Evolutionary conservation across 148 eudicot species (phyloP), one percentile per base, ranked within the genome.

Genomic region (Salicornia ramosissima): DNA sequence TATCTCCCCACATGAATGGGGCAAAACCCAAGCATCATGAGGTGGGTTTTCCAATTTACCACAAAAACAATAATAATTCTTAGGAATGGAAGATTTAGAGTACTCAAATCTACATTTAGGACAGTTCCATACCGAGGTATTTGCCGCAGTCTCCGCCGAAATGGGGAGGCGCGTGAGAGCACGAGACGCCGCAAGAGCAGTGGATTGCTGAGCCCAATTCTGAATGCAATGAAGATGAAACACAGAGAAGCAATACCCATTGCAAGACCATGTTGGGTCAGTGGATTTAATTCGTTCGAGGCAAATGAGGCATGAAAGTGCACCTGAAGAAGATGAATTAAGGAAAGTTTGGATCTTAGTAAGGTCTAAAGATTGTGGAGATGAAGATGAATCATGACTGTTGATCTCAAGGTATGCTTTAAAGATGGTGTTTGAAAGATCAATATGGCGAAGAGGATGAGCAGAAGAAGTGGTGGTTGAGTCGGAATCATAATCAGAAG

Each of bases 241-340:
- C 67, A 91, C 82, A 53, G 86, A 85, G 76, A 86, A 91, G 78
- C 99, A 95, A 16, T 82, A 79, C 45, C 87, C 84, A 28, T 79
- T 25, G 77, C 99, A 95, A 36, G 97, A 91, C 99, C 99, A 95
- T 1, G 99, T 95, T 70, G 99, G 97, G 54, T 91, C 91, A 47
- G 92, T 64, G 46, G 74, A 78, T 45, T 77, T 82, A 75, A 95
- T 87, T 12, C 93, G 88, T 43, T 95, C 99, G 57, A 95, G 96
- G 82, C 99, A 95, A 29, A 95, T 95, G 77, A 95, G 91, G 82
- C 99, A 95, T 2, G 99, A 95, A 9, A 95, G 90, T 19, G 93
- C 99, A 51, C 96, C 96, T 34, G 96, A 85, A 60, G 93, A 84
- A 0, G 97, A 87, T 0, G 97, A 91, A 39, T 79, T 79, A 24